Evolutionary conservation across 768 basidiomycete genomes (phyloP).

Genomic region (Boletus rex-veris): DNA sequence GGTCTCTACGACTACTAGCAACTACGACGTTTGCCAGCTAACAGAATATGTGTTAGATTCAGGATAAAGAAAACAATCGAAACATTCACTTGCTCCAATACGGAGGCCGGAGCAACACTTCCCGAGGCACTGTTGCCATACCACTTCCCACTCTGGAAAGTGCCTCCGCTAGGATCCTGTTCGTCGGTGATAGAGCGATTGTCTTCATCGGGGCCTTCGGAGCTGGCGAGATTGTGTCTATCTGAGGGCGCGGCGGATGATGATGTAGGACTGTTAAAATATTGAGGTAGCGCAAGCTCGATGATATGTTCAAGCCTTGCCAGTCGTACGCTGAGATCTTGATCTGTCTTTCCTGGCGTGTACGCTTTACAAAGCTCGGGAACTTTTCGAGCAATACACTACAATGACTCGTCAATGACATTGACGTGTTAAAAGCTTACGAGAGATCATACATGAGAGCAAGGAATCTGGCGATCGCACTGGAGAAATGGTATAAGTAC

Average conservation of each 20-base stretch:
- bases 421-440: neutral
- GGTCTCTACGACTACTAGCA: slow-evolving; percentile 33
- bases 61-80: slow-evolving; percentile 11
- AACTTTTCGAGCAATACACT: slow-evolving; percentile 84
- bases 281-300: slow-evolving; percentile 76
- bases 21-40: slow-evolving; percentile 56
- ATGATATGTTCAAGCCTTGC: slow-evolving; percentile 78
- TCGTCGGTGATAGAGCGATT: slow-evolving; percentile 70
- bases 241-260: slow-evolving; percentile 33
- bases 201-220: slow-evolving; percentile 59
- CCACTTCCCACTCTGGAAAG: slow-evolving; percentile 83
- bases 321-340: slow-evolving; percentile 72
- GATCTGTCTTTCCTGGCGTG: slow-evolving; percentile 82
- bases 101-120: slow-evolving; percentile 75
- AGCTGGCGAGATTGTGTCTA: slow-evolving; percentile 43
- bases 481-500: slow-evolving; percentile 31
- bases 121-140: slow-evolving; percentile 80
- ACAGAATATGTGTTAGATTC: slow-evolving; percentile 20
- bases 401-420: slow-evolving; percentile 15
- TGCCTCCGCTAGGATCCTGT: slow-evolving; percentile 70
- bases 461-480: slow-evolving; percentile 85
- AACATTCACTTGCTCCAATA: slow-evolving; percentile 69
- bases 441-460: slow-evolving; percentile 64
- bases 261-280: slow-evolving; percentile 44
- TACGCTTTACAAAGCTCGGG: slow-evolving; percentile 87